These are phyloP conservation scores for Alternaria sp. DNA, from an alignment of 2,329 filamentous ascomycete species.

Conservation along the genomic window DNA sequence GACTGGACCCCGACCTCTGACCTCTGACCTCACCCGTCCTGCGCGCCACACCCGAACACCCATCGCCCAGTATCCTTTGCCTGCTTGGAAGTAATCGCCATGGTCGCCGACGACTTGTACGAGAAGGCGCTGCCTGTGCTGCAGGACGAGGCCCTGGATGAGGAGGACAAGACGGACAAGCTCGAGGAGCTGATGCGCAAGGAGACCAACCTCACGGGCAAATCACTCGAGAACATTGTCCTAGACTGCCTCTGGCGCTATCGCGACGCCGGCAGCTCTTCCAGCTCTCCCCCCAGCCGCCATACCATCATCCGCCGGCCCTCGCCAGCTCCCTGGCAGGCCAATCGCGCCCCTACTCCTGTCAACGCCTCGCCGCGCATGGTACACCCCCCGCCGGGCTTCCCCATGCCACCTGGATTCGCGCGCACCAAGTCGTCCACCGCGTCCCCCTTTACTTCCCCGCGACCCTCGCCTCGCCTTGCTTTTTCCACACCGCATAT, in stretches of 20 bases:
- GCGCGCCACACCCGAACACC: conserved; percentile 9
- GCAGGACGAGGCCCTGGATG: conserved; percentile 80
- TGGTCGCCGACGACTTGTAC: conserved; percentile 93
- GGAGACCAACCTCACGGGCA: conserved; percentile 76
- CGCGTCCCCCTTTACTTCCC: conserved; percentile 91
- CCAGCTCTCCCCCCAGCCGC: conserved; percentile 80
- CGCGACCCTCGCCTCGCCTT: conserved; percentile 88
- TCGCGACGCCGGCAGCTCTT: conserved; percentile 67
- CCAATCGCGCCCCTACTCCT: conserved; percentile 75
- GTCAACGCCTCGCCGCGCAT: conserved; percentile 82
- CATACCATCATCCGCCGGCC: conserved; percentile 88
- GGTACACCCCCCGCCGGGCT: conserved; percentile 81
- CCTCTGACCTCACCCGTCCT: conserved; percentile 5
- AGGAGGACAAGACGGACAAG: conserved; percentile 94
- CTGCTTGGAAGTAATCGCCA: conserved; percentile 51
- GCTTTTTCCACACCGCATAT: conserved; percentile 89
- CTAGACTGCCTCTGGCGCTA: conserved; percentile 90
- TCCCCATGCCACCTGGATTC: conserved; percentile 74
- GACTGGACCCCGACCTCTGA: conserved; percentile 13
- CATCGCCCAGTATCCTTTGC: conserved; percentile 4
- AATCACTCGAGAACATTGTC: conserved; percentile 85
- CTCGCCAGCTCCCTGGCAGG: conserved; percentile 93
- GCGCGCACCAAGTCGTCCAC: conserved; percentile 74
- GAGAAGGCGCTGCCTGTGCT: conserved; percentile 89
- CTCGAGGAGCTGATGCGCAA: conserved; percentile 84